These are phyloP conservation scores for Leccinum aurantiacum DNA, from an alignment of 768 basidiomycete species.

Conservation along the genomic window DNA sequence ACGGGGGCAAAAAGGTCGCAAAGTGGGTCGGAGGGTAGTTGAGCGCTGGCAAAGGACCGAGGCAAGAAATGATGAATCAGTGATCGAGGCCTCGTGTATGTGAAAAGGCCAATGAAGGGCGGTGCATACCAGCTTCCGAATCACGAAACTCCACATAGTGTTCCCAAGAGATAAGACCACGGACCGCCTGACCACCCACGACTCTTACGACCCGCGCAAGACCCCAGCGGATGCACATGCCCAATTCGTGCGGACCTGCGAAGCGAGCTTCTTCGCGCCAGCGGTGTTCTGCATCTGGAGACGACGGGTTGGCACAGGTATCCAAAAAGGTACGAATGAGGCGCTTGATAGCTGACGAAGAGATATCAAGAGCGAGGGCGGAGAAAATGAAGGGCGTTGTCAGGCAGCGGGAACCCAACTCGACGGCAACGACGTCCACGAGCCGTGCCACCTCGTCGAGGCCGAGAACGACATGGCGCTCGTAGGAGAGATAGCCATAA, in stretches of 20 bases:
- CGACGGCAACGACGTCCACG: slow-evolving; percentile 66
- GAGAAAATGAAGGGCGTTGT: slow-evolving; percentile 93
- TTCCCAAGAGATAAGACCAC: slow-evolving; percentile 86
- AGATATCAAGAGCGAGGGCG: slow-evolving; percentile 82
- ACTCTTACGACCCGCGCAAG: slow-evolving; percentile 76
- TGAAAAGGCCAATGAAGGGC: slow-evolving; percentile 23
- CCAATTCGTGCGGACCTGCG: slow-evolving; percentile 84
- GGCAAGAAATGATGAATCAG: slow-evolving; percentile 20
- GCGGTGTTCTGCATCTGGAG: slow-evolving; percentile 45
- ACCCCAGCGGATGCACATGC: slow-evolving; percentile 92
- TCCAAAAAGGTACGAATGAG: slow-evolving; percentile 82
- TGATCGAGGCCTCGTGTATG: slow-evolving; percentile 21
- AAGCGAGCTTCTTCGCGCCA: slow-evolving; percentile 84
- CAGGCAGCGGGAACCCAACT: slow-evolving; percentile 72
- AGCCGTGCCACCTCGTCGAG: slow-evolving; percentile 70
- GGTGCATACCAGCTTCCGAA: slow-evolving; percentile 71
- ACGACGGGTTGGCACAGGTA: slow-evolving; percentile 45
- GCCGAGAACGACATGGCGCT: slow-evolving; percentile 74
- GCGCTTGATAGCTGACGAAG: slow-evolving; percentile 66
- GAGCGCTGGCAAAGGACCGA: slow-evolving; percentile 38
- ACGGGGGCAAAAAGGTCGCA: slow-evolving; percentile 56
- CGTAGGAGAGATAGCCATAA: slow-evolving; percentile 75
- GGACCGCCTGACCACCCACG: slow-evolving; percentile 66
- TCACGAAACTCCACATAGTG: slow-evolving; percentile 79
- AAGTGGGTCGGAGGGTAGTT: slow-evolving; percentile 76